Evolutionary conservation across 371 early-diverging fungal genomes (phyloP), one percentile per base, ranked within the genome.

Genomic region (Zopfochytrium polystomum): DNA sequence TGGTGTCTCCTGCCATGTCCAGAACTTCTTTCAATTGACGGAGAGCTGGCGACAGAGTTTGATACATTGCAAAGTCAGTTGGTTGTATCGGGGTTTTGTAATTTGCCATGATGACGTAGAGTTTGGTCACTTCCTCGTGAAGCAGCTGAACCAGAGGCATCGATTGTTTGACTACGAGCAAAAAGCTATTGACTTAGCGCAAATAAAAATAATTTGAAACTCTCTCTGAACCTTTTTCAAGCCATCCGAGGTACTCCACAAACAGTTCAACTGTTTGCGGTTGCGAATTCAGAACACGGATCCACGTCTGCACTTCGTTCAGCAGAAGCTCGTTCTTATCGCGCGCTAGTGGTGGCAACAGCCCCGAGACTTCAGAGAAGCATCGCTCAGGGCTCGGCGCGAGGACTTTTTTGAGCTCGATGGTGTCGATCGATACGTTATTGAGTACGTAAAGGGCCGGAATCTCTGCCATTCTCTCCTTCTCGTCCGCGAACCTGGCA

Each of bases 181-280:
- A 52, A 60, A 69, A 55, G 42, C 26, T 15, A 55, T 15, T 30
- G 30, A 49, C 7, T 13, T 30, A 27, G 49, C 32, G 32, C 18
- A 35, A 6, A 7, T 13, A 22, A 7, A 15, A n/a, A 58, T 9
- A 58, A n/a, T 23, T 45, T n/a, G 18, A 44, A 47, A 11, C 13
- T 6, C 9, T n/a, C 45, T 57, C 43, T 33, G 32, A 62, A 74
- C 74, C 67, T 63, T 62, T 50, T 29, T 79, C 78, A 3, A 79
- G 65, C 58, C 71, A 73, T 2, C 63, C 72, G 27, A 79, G 62
- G 52, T 77, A 74, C 43, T 77, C 79, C n/a, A 77, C 80, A 65
- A 79, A 77, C 5, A 30, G 61, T 42, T 77, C 80, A 11, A 79
- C 76, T 4, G 49, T 65, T 4, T 49, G 20, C 1, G 80, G 75